Conservation (phyloP, 495 filamentous ascomycete species). For the Monascus purpureus region DNA sequence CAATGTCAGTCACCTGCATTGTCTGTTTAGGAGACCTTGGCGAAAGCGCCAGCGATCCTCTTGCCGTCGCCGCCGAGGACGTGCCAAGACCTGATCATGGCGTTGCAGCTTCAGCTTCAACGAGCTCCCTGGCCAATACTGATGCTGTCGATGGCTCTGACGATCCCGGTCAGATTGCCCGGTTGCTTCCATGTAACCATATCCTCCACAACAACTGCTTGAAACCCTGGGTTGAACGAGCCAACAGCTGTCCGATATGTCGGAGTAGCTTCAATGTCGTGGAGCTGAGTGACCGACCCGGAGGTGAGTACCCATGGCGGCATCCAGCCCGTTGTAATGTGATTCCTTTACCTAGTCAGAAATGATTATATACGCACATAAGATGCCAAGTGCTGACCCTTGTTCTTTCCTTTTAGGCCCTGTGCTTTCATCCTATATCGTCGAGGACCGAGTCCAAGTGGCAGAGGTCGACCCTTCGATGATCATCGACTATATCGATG, state of each 20-base stretch:
- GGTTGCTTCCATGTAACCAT: constrained; percentile 68
- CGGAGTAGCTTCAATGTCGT: constrained; percentile 82
- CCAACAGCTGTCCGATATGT: constrained; percentile 96
- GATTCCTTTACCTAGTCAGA: too few species aligned
- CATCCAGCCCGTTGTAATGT: too few species aligned
- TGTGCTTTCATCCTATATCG: constrained; percentile 64
- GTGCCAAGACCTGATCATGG: constrained; percentile 32
- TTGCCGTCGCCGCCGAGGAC: constrained; percentile 28
- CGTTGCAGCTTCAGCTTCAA: constrained; percentile 15
- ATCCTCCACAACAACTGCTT: constrained; percentile 83
- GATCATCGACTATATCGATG: constrained; percentile 59
- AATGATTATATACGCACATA: not conserved
- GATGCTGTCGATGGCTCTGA: constrained; percentile 18
- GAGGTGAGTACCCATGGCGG: constrained; percentile 43
- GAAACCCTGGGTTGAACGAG: constrained; percentile 83
- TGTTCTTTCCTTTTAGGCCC: constrained; percentile 42
- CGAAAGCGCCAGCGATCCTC: constrained; percentile 39
- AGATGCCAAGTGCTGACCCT: not conserved
- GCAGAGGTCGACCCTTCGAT: constrained; percentile 74
- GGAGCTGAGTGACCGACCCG: constrained; percentile 59
- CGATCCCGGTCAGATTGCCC: constrained; percentile 42
- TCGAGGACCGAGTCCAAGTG: constrained; percentile 80
- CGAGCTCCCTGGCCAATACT: constrained; percentile 21
- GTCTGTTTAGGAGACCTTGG: constrained; percentile 89
- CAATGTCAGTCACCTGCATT: constrained; percentile 90